Evolutionary conservation across 306 rosid species (phyloP).

Genomic region (Erythrophleum fordii): DNA sequence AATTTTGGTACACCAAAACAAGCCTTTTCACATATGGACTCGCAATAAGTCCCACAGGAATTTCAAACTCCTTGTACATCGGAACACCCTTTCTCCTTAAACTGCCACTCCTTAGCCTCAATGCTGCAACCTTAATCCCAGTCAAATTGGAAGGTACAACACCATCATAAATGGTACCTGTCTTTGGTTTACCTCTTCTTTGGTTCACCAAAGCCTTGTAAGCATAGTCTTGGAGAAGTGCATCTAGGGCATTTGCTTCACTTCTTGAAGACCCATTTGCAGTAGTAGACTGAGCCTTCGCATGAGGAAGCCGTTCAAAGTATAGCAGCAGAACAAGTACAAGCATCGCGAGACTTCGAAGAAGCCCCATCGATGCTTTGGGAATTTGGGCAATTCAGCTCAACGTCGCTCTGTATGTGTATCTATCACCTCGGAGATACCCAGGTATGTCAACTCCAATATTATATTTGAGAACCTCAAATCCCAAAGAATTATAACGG

Average conservation of each 20-base stretch:
- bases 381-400: slow-evolving; percentile 42
- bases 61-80: slow-evolving; percentile 66
- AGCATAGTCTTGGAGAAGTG: slow-evolving; percentile 63
- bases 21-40: slow-evolving; percentile 78
- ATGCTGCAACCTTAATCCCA: slow-evolving; percentile 56
- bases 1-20: slow-evolving; percentile 88
- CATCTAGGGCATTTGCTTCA: slow-evolving; percentile 50
- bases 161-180: slow-evolving; percentile 59
- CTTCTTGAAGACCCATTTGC: slow-evolving; percentile 34
- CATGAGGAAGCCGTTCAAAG: slow-evolving; percentile 49
- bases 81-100: slow-evolving; percentile 66
- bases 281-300: slow-evolving; percentile 49
- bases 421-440: slow-evolving; percentile 27
- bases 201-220: slow-evolving; percentile 53
- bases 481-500: slow-evolving; percentile 42
- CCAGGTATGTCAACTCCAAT: slow-evolving; percentile 38
- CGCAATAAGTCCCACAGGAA: slow-evolving; percentile 59
- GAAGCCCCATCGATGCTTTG: slow-evolving; percentile 72
- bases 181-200: too few relatives aligned
- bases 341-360: slow-evolving; percentile 59
- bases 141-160: slow-evolving; percentile 56
- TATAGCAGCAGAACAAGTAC: slow-evolving; percentile 48
- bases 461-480: not conserved
- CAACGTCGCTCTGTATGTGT: slow-evolving; percentile 37
- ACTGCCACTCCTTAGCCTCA: slow-evolving; percentile 90